Conservation (phyloP, 106 monocot species). For the Platanthera zijinensis region DNA sequence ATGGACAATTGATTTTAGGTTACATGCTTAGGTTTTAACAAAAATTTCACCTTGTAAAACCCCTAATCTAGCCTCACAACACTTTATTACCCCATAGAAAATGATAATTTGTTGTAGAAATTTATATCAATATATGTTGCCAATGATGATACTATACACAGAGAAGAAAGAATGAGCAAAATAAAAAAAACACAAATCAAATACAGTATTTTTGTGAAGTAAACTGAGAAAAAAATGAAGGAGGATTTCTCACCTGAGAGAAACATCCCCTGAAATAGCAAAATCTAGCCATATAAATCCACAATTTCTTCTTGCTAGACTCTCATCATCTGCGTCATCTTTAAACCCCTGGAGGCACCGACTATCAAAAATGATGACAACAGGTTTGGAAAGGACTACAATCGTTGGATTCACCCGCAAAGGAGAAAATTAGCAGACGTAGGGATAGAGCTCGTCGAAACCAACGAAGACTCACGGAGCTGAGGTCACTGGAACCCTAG, state of each 20-base stretch:
- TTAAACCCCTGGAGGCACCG: background rate
- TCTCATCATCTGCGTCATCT: background rate
- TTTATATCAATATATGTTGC: background rate
- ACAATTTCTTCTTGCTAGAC: background rate
- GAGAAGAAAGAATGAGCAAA: no score
- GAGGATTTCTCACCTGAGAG: background rate
- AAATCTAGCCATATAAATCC: constrained; percentile 4
- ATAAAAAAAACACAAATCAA: no score
- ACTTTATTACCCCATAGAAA: background rate
- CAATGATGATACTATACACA: background rate
- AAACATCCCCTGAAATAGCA: background rate
- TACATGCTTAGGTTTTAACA: background rate
- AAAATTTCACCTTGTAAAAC: background rate
- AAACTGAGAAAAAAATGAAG: background rate
- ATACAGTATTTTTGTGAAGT: background rate
- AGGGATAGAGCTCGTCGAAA: no score
- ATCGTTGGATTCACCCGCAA: no score
- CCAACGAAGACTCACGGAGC: no score
- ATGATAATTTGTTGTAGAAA: background rate
- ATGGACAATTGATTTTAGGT: no score
- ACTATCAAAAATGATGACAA: no score
- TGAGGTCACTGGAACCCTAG: no score
- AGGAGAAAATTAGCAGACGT: no score
- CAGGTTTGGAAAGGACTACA: no score
- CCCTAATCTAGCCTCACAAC: background rate